Percentiles rank a stretch among this genome's conserved stretches.
Evolutionary conservation across 345 rosid genomes (phyloP).

Genomic region (Kernera saxatilis): DNA sequence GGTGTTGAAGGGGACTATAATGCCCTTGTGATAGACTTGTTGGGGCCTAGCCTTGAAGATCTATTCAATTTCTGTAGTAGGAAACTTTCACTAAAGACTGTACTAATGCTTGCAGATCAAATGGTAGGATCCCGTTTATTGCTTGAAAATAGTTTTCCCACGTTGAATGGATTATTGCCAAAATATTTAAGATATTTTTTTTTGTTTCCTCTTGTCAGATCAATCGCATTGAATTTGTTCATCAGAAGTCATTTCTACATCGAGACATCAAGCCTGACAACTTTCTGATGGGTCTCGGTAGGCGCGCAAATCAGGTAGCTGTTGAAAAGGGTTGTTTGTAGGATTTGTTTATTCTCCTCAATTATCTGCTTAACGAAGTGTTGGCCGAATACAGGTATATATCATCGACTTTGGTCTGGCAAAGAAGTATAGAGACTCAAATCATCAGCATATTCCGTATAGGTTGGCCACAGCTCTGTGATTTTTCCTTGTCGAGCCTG

Average conservation of each 20-base stretch:
- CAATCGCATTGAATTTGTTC: constrained; percentile 81
- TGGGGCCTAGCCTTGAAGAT: constrained; percentile 96
- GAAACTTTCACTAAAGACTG: constrained; percentile 82
- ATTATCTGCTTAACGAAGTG: not conserved
- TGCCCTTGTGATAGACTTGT: constrained; percentile 78
- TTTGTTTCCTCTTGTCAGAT: constrained; percentile 41
- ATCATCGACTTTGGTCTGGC: constrained; percentile 89
- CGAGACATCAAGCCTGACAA: constrained; percentile 93
- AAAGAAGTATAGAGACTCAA: constrained; percentile 80
- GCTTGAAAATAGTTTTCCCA: not conserved
- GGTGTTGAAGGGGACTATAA: constrained; percentile 86
- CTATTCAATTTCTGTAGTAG: constrained; percentile 84
- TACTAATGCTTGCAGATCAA: constrained; percentile 92
- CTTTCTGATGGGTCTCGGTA: constrained; percentile 89
- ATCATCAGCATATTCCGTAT: constrained; percentile 85
- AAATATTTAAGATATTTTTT: not conserved
- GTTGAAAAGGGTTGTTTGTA: constrained; percentile 6
- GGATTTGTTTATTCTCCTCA: not conserved
- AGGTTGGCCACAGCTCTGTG: constrained; percentile 42
- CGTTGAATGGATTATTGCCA: not conserved
- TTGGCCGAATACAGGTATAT: constrained; percentile 50
- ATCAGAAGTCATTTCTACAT: constrained; percentile 81
- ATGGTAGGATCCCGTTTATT: constrained; percentile 48
- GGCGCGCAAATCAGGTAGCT: constrained; percentile 76
- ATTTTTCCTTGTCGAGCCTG: not conserved